phyloP scores from a whole-genome alignment of 208 protist genomes.

The Angomonas deanei region DNA sequence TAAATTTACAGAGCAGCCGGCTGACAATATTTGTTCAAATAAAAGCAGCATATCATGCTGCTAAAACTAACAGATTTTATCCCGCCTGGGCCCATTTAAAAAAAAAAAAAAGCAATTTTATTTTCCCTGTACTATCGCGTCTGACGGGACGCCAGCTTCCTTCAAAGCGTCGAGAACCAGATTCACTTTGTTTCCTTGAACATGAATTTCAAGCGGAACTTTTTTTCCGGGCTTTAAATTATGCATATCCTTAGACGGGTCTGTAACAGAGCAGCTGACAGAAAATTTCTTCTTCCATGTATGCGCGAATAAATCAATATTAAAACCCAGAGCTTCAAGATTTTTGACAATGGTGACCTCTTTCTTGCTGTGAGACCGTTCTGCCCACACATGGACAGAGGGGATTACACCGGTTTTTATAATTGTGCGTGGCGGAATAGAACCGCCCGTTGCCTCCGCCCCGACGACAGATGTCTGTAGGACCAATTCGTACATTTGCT shows the following conservation, averaged over 20 bases:
- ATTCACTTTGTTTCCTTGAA: slow-evolving; percentile 39
- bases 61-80: too few species aligned
- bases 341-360: slow-evolving; percentile 55
- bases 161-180: slow-evolving; percentile 33
- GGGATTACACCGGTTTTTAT: slow-evolving; percentile 35
- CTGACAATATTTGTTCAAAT: too few species aligned
- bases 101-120: slow-evolving; percentile 1
- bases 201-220: slow-evolving; percentile 44
- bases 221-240: slow-evolving; percentile 58
- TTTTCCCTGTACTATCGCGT: neutral
- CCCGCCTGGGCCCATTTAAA: too few species aligned
- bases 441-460: slow-evolving; percentile 16
- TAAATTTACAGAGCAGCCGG: too few species aligned
- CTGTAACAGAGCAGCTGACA: slow-evolving; percentile 39
- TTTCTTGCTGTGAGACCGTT: slow-evolving; percentile 44
- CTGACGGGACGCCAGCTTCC: slow-evolving; percentile 25
- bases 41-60: too few species aligned
- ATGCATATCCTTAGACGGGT: slow-evolving; percentile 41
- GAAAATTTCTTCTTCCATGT: slow-evolving; percentile 62
- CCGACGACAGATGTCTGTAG: slow-evolving; percentile 40
- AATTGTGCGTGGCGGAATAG: slow-evolving; percentile 21
- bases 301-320: slow-evolving; percentile 31
- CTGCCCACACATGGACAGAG: slow-evolving; percentile 34
- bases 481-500: slow-evolving; percentile 43
- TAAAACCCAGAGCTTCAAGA: slow-evolving; percentile 55